Evolutionary conservation across 257 asterid species (phyloP).

Genomic region (Dorcoceras hygrometricum): DNA sequence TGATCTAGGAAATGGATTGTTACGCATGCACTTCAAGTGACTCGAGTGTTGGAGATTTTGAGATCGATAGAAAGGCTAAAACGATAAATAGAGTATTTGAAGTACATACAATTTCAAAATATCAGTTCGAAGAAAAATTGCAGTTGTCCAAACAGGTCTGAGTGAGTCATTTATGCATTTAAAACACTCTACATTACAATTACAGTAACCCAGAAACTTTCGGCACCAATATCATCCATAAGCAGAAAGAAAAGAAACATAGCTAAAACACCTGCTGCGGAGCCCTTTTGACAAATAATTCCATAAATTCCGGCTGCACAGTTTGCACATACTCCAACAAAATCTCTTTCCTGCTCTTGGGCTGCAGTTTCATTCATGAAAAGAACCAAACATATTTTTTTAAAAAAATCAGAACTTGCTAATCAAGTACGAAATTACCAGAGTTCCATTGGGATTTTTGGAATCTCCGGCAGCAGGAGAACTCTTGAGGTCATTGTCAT

Average conservation of each 20-base stretch:
- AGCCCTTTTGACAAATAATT: slow-evolving; percentile 81
- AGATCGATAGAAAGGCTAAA: neutral
- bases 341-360: slow-evolving; percentile 81
- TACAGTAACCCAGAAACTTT: neutral
- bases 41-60: neutral
- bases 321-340: slow-evolving; percentile 91
- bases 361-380: slow-evolving; percentile 32
- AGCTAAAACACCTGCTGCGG: slow-evolving; percentile 72
- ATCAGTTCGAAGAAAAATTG: neutral
- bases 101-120: neutral
- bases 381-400: slow-evolving; percentile 4
- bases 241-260: neutral
- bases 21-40: neutral
- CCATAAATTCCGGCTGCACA: slow-evolving; percentile 98
- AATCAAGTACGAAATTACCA: slow-evolving; percentile 39
- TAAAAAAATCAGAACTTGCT: neutral
- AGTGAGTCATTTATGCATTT: neutral
- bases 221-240: neutral
- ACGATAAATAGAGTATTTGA: neutral
- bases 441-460: slow-evolving; percentile 59
- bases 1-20: neutral
- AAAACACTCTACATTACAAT: neutral
- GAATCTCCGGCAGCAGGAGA: slow-evolving; percentile 55
- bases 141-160: neutral
- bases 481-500: slow-evolving; percentile 31